Percentiles rank a stretch among this genome's conserved stretches.
Evolutionary conservation across 768 basidiomycete species (phyloP).

Genomic region (Boletellus ananas): DNA sequence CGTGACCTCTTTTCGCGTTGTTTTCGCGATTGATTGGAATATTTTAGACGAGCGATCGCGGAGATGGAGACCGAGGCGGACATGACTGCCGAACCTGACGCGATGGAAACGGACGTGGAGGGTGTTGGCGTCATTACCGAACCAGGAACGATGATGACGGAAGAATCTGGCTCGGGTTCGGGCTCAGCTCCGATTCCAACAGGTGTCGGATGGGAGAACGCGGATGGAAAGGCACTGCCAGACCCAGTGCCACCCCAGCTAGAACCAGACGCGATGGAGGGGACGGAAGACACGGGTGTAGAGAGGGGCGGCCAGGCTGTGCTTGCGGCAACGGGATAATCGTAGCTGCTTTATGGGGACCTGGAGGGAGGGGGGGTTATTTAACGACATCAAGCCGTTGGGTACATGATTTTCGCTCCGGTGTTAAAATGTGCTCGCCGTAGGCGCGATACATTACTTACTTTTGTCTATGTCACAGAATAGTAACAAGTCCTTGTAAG

Average conservation of each 20-base stretch:
- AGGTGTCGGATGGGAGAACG: not conserved
- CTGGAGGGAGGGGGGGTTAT: not conserved
- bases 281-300: not conserved
- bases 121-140: not conserved
- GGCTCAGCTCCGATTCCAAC: not conserved
- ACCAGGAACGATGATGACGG: not conserved
- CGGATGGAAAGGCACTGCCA: not conserved
- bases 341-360: not conserved
- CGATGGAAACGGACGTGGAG: conserved; percentile 5
- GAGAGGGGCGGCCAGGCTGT: not conserved
- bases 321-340: conserved; percentile 2
- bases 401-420: no score
- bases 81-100: conserved; percentile 1
- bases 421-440: no score
- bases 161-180: not conserved
- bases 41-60: conserved; percentile 38
- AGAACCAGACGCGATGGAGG: no score
- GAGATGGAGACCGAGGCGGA: conserved; percentile 45
- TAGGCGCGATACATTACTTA: no score
- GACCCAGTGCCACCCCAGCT: not conserved
- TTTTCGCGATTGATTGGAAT: not conserved
- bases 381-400: not conserved
- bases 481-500: no score
- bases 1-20: conserved; percentile 21
- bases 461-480: no score